phyloP scores from a whole-genome alignment of 2,329 filamentous ascomycete genomes.

The Arthrobotrys iridis region DNA sequence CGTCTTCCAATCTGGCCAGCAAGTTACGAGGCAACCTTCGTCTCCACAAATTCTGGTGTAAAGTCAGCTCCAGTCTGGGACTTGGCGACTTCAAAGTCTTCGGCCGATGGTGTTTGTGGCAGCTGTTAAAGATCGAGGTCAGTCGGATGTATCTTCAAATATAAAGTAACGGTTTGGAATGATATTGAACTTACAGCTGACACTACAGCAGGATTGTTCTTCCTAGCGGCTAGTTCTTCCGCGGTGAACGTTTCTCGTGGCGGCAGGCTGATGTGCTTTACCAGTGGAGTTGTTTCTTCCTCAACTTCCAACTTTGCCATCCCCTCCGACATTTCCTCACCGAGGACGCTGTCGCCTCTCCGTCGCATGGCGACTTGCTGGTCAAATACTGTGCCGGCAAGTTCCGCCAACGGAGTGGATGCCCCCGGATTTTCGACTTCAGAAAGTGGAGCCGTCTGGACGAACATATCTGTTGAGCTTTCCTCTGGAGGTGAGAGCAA shows the following conservation, averaged over 20 bases:
- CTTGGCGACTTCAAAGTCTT: slow-evolving; percentile 45
- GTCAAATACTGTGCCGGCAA: slow-evolving; percentile 48
- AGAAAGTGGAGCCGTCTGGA: slow-evolving; percentile 8
- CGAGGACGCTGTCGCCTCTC: slow-evolving; percentile 45
- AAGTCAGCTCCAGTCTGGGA: slow-evolving; percentile 38
- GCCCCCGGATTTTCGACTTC: slow-evolving; percentile 1
- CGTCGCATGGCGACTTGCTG: slow-evolving; percentile 48
- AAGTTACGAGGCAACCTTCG: slow-evolving; percentile 43
- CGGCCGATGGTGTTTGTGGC: slow-evolving; percentile 46
- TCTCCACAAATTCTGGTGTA: slow-evolving; percentile 42
- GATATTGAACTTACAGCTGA: slow-evolving; percentile 28
- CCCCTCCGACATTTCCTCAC: slow-evolving; percentile 44
- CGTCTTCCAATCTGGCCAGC: not conserved
- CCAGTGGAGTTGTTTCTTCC: not conserved
- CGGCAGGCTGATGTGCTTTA: slow-evolving; percentile 7
- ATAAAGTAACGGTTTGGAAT: not conserved
- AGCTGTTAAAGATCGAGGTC: slow-evolving; percentile 23
- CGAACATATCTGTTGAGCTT: slow-evolving; percentile 31
- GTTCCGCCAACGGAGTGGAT: slow-evolving; percentile 43
- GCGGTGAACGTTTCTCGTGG: not conserved
- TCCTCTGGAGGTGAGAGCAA: slow-evolving; percentile 40
- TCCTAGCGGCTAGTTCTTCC: slow-evolving; percentile 29
- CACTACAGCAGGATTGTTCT: slow-evolving; percentile 40
- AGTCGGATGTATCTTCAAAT: not conserved
- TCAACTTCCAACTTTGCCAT: slow-evolving; percentile 35